phyloP scores from a whole-genome alignment of 2,329 filamentous ascomycete species.

The Arthrobotrys conoides region DNA sequence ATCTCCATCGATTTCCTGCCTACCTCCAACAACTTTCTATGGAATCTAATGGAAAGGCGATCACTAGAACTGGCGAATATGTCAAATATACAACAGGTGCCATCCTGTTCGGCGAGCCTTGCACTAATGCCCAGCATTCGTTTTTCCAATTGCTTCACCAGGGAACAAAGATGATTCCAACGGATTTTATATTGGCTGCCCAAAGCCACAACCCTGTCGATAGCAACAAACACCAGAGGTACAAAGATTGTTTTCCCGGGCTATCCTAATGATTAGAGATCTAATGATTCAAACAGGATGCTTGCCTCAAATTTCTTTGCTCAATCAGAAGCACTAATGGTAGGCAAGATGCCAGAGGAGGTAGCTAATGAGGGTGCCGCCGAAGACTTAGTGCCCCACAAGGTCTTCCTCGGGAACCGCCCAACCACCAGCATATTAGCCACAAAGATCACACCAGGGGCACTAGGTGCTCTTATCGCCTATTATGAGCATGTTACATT shows the following conservation, averaged over 20 bases:
- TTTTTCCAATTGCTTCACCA: conserved; percentile 99
- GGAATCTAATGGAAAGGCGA: conserved; percentile 99
- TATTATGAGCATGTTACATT: conserved; percentile 99
- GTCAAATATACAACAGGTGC: conserved; percentile 98
- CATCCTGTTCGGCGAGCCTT: conserved; percentile 96
- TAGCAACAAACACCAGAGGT: conserved; percentile 91
- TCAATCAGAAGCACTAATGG: conserved; percentile 90
- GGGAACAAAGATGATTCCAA: conserved; percentile 97
- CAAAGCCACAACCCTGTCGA: conserved; percentile 97
- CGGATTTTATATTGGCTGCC: conserved; percentile 96
- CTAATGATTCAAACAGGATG: conserved; percentile 71
- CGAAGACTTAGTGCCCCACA: conserved; percentile 89
- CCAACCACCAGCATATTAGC: conserved; percentile 96
- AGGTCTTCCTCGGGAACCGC: conserved; percentile 98
- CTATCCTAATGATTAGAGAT: not conserved
- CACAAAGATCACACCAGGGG: conserved; percentile 91
- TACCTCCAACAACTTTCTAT: conserved; percentile 99
- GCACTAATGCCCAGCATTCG: conserved; percentile 99
- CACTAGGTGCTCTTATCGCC: conserved; percentile 93
- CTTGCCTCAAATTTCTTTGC: conserved; percentile 92
- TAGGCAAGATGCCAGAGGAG: conserved; percentile 86
- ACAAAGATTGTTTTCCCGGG: conserved; percentile 34
- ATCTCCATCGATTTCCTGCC: conserved; percentile 97
- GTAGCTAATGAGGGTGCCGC: conserved; percentile 81
- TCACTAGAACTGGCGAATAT: conserved; percentile 86